These are phyloP conservation scores for Phytopythium sindhum DNA, from an alignment of 352 stramenopile species.

Conservation along the genomic window DNA sequence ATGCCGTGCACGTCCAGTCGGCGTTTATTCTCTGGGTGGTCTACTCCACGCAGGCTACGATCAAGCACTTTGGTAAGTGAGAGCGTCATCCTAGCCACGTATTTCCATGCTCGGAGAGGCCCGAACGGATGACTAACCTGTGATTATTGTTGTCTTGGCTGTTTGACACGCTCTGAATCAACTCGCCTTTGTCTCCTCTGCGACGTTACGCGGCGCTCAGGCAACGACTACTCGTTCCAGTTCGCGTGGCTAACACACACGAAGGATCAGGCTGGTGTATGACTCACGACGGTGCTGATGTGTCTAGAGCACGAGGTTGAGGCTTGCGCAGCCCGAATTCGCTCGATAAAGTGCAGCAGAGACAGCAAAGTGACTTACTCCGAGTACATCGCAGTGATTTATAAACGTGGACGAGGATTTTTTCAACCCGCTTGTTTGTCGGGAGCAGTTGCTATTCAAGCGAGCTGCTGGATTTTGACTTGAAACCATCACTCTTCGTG, in stretches of 20 bases:
- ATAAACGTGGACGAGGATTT: too few species aligned
- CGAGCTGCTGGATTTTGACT: too few species aligned
- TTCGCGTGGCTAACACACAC: slow-evolving; percentile 14
- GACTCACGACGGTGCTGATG: neutral
- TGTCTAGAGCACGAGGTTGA: neutral
- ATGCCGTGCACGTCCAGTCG: slow-evolving; percentile 14
- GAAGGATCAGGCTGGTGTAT: neutral
- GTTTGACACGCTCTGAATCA: too few species aligned
- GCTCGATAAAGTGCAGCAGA: neutral
- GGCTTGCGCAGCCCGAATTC: neutral
- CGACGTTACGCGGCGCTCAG: slow-evolving; percentile 11
- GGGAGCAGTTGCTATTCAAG: too few species aligned
- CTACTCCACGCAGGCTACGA: slow-evolving; percentile 13
- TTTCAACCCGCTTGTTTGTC: too few species aligned
- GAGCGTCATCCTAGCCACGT: neutral
- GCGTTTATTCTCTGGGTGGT: slow-evolving; percentile 25
- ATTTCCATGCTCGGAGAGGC: neutral
- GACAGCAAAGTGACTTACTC: too few species aligned
- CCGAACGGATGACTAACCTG: neutral
- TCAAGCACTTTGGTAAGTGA: slow-evolving; percentile 16
- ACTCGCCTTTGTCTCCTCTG: neutral
- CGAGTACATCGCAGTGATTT: too few species aligned
- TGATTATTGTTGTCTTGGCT: too few species aligned
- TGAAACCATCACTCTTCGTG: too few species aligned
- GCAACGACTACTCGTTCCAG: slow-evolving; percentile 21